phyloP scores from a whole-genome alignment of 495 filamentous ascomycete species.

The Penicillium silybi region DNA sequence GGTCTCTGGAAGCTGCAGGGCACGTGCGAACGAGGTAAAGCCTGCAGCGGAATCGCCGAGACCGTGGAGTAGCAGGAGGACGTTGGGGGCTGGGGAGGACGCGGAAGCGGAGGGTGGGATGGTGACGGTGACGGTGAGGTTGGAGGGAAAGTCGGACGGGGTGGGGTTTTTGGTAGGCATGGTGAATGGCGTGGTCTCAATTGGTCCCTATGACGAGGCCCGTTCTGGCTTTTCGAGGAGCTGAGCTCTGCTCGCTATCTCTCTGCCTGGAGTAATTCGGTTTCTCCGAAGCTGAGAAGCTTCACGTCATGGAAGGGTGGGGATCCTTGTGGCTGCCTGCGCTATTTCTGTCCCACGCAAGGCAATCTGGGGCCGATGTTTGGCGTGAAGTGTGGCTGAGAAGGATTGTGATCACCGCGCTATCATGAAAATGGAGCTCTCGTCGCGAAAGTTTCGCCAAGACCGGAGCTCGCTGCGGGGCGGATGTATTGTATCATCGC shows the following conservation, averaged over 20 bases:
- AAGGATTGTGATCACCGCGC: neutral
- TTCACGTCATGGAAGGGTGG: neutral
- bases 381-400: neutral
- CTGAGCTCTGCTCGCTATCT: no score
- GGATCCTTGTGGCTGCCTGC: neutral
- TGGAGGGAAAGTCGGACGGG: constrained; percentile 49
- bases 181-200: neutral
- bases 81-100: constrained; percentile 50
- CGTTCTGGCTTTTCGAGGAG: no score
- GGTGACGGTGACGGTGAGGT: constrained; percentile 44
- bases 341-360: neutral
- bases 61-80: constrained; percentile 88
- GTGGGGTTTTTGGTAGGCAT: constrained; percentile 39
- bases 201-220: neutral
- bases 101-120: constrained; percentile 30
- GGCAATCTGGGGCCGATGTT: neutral
- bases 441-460: neutral
- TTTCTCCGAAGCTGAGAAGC: neutral
- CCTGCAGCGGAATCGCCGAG: constrained; percentile 71
- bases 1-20: constrained; percentile 77
- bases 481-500: neutral
- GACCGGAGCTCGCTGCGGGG: neutral
- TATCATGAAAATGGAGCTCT: neutral
- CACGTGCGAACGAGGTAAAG: constrained; percentile 69
- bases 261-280: neutral